Evolutionary conservation across 805 yeast genomes (phyloP).

Genomic region (Nakazawaea siamensis): DNA sequence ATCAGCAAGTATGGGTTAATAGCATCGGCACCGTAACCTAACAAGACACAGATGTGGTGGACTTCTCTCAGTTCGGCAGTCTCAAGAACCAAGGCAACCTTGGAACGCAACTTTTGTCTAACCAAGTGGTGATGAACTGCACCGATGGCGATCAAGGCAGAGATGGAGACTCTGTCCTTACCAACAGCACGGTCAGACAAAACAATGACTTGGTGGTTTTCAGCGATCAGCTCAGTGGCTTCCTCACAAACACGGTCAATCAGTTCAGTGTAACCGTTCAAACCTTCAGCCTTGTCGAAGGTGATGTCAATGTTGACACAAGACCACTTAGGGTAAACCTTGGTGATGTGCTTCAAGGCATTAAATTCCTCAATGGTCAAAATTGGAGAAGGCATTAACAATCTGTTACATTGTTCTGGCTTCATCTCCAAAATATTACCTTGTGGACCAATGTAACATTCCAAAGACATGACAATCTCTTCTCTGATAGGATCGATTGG

Average conservation of each 20-base stretch:
- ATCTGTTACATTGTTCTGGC: constrained; percentile 84
- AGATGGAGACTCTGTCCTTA: constrained; percentile 64
- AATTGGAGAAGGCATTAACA: constrained; percentile 77
- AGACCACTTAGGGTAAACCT: constrained; percentile 82
- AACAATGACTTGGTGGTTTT: constrained; percentile 64
- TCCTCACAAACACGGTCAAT: constrained; percentile 81
- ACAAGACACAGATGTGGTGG: constrained; percentile 88
- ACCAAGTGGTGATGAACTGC: constrained; percentile 96
- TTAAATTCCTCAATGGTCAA: constrained; percentile 63
- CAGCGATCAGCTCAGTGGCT: constrained; percentile 78
- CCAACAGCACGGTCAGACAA: constrained; percentile 61
- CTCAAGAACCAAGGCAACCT: constrained; percentile 86
- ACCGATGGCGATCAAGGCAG: constrained; percentile 89
- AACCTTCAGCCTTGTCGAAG: constrained; percentile 74
- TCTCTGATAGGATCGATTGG: constrained; percentile 98
- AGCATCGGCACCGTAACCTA: constrained; percentile 98
- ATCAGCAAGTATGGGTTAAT: constrained; percentile 89
- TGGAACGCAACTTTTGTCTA: constrained; percentile 91
- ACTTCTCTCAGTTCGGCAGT: constrained; percentile 97
- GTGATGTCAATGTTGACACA: constrained; percentile 81
- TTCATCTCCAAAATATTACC: constrained; percentile 92
- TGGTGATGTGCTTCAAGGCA: constrained; percentile 66
- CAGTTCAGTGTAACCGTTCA: constrained; percentile 76
- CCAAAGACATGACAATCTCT: constrained; percentile 92
- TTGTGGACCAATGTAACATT: constrained; percentile 97